A percentile compares a stretch with the other conserved stretches of the same genome.
These are phyloP conservation scores for Oldenlandia corymbosa DNA, from an alignment of 257 asterid genomes.

Conservation along the genomic window DNA sequence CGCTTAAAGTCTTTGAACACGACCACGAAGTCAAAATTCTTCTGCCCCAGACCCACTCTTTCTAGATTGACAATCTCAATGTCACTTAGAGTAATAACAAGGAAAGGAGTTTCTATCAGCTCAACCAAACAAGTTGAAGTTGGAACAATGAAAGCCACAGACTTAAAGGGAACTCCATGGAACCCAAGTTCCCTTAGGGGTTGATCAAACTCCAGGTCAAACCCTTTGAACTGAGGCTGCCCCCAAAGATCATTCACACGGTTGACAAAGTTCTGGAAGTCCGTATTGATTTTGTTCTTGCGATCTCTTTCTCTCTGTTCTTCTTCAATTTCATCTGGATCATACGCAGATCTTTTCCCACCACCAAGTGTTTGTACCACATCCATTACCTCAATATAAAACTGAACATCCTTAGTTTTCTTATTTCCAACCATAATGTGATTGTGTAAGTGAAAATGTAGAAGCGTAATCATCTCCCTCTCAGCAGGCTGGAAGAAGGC, in stretches of 20 bases:
- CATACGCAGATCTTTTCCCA: slow-evolving; percentile 64
- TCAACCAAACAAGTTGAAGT: slow-evolving; percentile 69
- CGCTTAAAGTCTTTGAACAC: slow-evolving; percentile 78
- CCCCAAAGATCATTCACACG: slow-evolving; percentile 68
- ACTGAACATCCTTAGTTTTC: slow-evolving; percentile 71
- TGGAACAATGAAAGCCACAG: slow-evolving; percentile 66
- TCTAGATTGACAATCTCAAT: slow-evolving; percentile 74
- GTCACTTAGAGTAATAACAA: slow-evolving; percentile 53
- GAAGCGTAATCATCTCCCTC: slow-evolving; percentile 72
- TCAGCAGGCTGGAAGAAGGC: slow-evolving; percentile 80
- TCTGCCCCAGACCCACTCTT: slow-evolving; percentile 81
- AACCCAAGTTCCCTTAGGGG: slow-evolving; percentile 73
- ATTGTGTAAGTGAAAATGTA: slow-evolving; percentile 69
- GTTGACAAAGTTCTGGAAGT: slow-evolving; percentile 59
- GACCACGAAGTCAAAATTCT: slow-evolving; percentile 73
- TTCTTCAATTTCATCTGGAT: slow-evolving; percentile 85
- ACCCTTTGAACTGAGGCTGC: slow-evolving; percentile 47
- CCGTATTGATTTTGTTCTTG: slow-evolving; percentile 65
- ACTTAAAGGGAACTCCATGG: slow-evolving; percentile 63
- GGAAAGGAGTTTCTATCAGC: slow-evolving; percentile 63
- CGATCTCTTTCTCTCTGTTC: slow-evolving; percentile 76
- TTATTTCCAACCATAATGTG: slow-evolving; percentile 78
- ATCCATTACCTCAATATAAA: slow-evolving; percentile 77
- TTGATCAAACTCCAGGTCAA: slow-evolving; percentile 70
- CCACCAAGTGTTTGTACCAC: slow-evolving; percentile 67